Evolutionary conservation across 306 rosid genomes (phyloP), one percentile per base, ranked within the genome.

Genomic region (Vigna reflexopilosa): DNA sequence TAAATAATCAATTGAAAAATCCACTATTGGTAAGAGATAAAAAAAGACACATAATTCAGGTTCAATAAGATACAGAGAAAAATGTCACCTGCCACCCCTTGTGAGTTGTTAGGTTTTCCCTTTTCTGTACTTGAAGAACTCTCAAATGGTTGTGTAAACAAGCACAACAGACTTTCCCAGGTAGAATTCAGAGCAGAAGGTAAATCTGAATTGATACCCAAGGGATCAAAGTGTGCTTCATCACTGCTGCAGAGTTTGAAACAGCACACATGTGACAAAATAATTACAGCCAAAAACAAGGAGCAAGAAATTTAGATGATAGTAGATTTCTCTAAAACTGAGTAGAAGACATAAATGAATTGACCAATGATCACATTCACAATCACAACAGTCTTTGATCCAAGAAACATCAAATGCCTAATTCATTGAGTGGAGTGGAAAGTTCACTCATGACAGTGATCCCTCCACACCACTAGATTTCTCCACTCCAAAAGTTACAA

Each of bases 71-170:
- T 2, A 51, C 58, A 76, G 65, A 83, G 55, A 75, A 54, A 74
- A 77, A 74, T 65, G 55, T 67, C 81, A 94, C 97, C 98, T 83
- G 97, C 98, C 65, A 85, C 87, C 62, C 98, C 97, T 77, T 96
- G 89, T 48, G 93, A 79, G 40, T 93, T 80, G 54, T 79, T 78
- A 70, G 97, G 85, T 73, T 91, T 94, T 19, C 84, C 97, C 83
- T 87, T 90, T 78, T 87, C 90, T 15, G 96, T 77, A 61, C 91
- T 67, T 22, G 97, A 90, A 74, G 90, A 12, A 75, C 97, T 88
- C 77, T 83, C 83, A 55, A 79, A 88, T 54, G 88, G 80, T 76
- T 90, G 92, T 34, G 91, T 81, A 49, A 91, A 79, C 68, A 85
- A 59, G 68, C 77, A 70, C 6, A 72, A 56, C 48, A 94, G 68